These are phyloP conservation scores for Pezizomycotina sp. DNA, from an alignment of 2,329 filamentous ascomycete species.

Conservation along the genomic window DNA sequence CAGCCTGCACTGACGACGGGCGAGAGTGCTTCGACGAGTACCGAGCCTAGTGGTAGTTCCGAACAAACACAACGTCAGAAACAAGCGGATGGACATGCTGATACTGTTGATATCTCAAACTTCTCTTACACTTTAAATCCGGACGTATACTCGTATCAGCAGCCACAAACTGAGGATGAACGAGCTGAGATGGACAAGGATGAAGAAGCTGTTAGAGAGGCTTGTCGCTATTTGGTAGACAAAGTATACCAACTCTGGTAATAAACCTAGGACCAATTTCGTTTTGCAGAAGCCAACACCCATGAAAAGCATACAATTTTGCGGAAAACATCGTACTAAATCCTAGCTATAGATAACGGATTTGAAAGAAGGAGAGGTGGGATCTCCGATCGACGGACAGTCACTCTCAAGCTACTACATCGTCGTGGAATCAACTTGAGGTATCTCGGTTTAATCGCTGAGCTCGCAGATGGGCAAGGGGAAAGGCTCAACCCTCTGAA, in stretches of 20 bases:
- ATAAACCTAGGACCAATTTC: no score
- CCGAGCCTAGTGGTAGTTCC: constrained; percentile 25
- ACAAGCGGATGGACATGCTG: constrained; percentile 31
- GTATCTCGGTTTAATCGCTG: constrained; percentile 75
- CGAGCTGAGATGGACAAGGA: constrained; percentile 68
- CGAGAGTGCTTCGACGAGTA: constrained; percentile 2
- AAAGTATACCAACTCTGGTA: constrained; percentile 65
- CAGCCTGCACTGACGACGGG: neutral
- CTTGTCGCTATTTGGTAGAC: constrained; percentile 59
- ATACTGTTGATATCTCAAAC: constrained; percentile 57
- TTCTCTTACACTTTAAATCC: constrained; percentile 86
- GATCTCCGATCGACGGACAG: constrained; percentile 96
- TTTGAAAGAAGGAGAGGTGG: constrained; percentile 77
- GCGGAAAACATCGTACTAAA: neutral
- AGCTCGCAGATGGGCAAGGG: constrained; percentile 48
- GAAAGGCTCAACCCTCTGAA: constrained; percentile 60
- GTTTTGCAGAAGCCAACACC: no score
- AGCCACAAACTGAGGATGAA: constrained; percentile 76
- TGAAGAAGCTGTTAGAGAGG: constrained; percentile 72
- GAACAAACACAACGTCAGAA: constrained; percentile 30
- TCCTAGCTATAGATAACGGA: constrained; percentile 60
- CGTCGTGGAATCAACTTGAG: constrained; percentile 94
- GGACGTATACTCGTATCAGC: constrained; percentile 85
- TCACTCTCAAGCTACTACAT: constrained; percentile 77
- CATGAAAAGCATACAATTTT: no score